Base-by-base conservation (phyloP, 176 grass and related monocot species). In the Thalia dealbata region DNA sequence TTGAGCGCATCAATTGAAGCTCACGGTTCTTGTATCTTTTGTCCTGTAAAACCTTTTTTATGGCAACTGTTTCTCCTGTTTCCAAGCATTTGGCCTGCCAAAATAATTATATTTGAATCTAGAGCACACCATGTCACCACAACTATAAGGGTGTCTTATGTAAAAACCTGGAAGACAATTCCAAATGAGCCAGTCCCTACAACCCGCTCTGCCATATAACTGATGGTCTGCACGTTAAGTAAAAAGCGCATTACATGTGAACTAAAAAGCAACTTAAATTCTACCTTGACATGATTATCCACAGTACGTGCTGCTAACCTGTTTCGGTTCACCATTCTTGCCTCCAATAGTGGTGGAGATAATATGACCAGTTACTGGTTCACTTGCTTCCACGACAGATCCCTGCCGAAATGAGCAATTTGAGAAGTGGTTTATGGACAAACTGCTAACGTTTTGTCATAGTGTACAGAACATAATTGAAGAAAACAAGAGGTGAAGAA, bases 281-380 rank as follows among this genome's bases (percentile, higher is more conserved):
- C 23, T 72, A 23, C n/a, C 70, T 50, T 72, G 48, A 19, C 25
- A 30, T 52, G 7, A 52, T 29, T 29, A 29, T 52, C 52, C 4
- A 72, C 2, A 18, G 16, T 16, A 16, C 7, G 21, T 54, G 10
- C 67, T 24, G 3, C 74, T 84, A 81, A 99, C 95, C 91, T 78
- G 78, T 84, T 99, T 99, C 1, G 88, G 95, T 78, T 99, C 95
- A 72, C 95, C 95, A 87, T 99, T 95, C 75, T 99, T 99, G 65
- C 90, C 95, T 10, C 95, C 95, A 75, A 95, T 99, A 67, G 95
- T 95, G 41, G 90, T 99, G 78, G 95, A 95, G 79, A 99, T 99
- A 70, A 99, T 95, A 73, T 99, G 90, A 46, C 95, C 95, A 51
- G 95, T 88, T 1, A 99, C 75, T 14, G 77, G 81, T 52, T 93